Evolutionary conservation across 2,329 filamentous ascomycete genomes (phyloP), one percentile per base, ranked within the genome.

Genomic region (Raffaelea ambrosiae): DNA sequence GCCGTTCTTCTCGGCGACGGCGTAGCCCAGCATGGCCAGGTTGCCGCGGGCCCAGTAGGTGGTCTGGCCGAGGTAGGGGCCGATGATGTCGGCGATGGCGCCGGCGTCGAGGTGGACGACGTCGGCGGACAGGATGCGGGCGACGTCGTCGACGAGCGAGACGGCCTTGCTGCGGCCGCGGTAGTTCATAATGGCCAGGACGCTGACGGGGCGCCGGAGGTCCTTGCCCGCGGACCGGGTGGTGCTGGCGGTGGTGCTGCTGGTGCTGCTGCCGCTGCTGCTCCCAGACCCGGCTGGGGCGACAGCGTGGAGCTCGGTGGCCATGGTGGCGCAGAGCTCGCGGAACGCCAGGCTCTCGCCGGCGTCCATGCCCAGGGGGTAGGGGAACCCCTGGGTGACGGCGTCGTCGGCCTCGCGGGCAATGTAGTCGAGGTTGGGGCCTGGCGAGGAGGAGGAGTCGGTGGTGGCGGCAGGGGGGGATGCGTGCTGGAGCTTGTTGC

Each of bases 81-180:
- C 84, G 1, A 83, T 73, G 22, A 93, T 68, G 44, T 83, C 73
- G 3, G 84, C 84, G 46, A 94, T 66, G 57, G 85, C 83, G 52
- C 82, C 76, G 1, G 86, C 79, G 58, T 83, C 77, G 11, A 94
- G 60, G 19, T 77, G 74, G 29, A 93, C 66, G 3, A 91, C 59
- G 54, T 91, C 81, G 3, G 86, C 83, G 7, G 67, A 68, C 5
- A 85, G 66, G 31, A 60, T 54, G 7, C 51, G 53, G 3, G 62
- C 65, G 19, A 63, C 53, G 16, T 61, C 58, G 43, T 61, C 48
- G 39, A 67, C 42, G 18, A 63, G 41, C 8, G 54, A 44, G 33
- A 50, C 50, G 11, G 61, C 57, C 19, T 61, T 48, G 40, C 52
- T 58, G 21, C 49, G 54, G 5, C 63, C 63, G 43, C 58, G 59